Evolutionary conservation across 495 filamentous ascomycete species (phyloP), one percentile per base, ranked within the genome.

Genomic region (Talaromyces wortmannii): DNA sequence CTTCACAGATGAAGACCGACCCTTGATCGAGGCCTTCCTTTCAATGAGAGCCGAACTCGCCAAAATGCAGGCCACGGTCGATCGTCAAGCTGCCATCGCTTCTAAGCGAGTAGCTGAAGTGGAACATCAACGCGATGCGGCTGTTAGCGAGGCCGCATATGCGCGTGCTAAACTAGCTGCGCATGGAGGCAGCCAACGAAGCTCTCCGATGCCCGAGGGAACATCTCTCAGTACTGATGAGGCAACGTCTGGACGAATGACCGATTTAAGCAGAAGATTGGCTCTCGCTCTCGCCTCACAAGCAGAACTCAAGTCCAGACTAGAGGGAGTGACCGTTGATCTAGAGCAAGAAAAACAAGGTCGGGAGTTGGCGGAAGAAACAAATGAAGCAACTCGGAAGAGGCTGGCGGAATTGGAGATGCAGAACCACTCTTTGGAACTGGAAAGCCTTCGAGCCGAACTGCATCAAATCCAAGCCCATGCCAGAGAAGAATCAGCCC

Each of bases 101-200:
- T 92, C 91, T 4, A 90, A 88, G 63, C 82, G 89, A 55, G 90
- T 99, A 59, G 92, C 92, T 3, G 91, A 96, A 62, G 84, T 94
- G 7, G 94, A 97, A 67, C 90, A 88, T 57, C 92, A 97, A 67
- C 77, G 95, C 49, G 95, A 99, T 70, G 84, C 87, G 16, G 94
- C 94, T 15, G 81, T 99, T 43, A 86, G 83, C 57, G 95, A 97
- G 68, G 94, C 95, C 0, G 88, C 91, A 1, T 97, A 97, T 73
- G 90, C 91, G 18, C 95, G 95, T 63, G 89, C 95, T 6, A 95
- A 90, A 62, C 77, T 96, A 15, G 94, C 91, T 42, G 91, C 91
- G 2, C 88, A 90, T 56, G 80, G 83, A 51, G 85, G 87, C 15
- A 90, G 87, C 56, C 80, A 84, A 55, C 74, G 76, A 16, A 83